Conservation (phyloP, 257 asterid species). For the Przewalskia tangutica region DNA sequence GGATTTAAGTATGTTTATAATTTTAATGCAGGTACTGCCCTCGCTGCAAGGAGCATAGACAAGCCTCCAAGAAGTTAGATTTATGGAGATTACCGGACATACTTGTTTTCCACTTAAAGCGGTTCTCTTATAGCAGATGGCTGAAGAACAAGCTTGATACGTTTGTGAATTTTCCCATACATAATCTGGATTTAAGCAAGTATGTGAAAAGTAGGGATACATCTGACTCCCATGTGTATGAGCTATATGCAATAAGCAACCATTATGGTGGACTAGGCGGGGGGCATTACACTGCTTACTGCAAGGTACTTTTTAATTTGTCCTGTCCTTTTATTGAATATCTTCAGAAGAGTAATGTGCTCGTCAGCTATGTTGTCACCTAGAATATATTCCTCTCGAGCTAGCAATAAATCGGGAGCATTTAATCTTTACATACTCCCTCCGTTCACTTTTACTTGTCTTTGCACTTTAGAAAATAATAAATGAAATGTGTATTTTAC, state of each 20-base stretch:
- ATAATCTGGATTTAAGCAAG: slow-evolving; percentile 68
- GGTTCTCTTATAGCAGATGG: slow-evolving; percentile 89
- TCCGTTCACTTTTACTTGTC: too few species aligned
- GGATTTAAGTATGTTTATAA: neutral
- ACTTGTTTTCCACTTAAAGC: slow-evolving; percentile 80
- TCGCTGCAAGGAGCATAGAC: slow-evolving; percentile 83
- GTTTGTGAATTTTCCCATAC: slow-evolving; percentile 77
- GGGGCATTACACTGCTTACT: slow-evolving; percentile 91
- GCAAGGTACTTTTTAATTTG: slow-evolving; percentile 49
- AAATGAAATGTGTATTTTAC: too few species aligned
- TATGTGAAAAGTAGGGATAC: slow-evolving; percentile 56
- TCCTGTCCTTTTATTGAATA: neutral
- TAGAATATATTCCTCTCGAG: neutral
- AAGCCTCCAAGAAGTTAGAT: slow-evolving; percentile 90
- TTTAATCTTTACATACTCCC: neutral
- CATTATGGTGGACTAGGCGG: slow-evolving; percentile 99
- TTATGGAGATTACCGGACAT: slow-evolving; percentile 89
- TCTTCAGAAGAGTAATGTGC: neutral
- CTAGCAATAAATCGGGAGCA: neutral
- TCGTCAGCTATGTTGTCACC: neutral
- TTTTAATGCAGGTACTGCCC: slow-evolving; percentile 80
- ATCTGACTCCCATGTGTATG: slow-evolving; percentile 54
- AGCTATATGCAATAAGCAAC: slow-evolving; percentile 86
- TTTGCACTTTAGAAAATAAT: too few species aligned
- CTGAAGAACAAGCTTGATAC: slow-evolving; percentile 89